Evolutionary conservation across 306 rosid species (phyloP).

Genomic region (Medicago arabica): DNA sequence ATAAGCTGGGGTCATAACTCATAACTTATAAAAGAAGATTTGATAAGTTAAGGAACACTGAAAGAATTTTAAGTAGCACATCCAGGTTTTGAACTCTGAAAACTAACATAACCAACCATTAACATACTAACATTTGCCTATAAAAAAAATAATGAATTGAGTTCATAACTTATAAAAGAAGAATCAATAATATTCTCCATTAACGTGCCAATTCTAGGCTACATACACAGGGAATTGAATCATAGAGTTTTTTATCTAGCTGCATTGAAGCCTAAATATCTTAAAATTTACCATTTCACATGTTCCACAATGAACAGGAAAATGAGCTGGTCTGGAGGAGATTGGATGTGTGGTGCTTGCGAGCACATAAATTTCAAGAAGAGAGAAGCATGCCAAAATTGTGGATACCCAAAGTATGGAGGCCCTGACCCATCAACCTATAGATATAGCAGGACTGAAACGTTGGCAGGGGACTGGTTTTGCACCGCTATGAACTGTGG

Average conservation of each 20-base stretch:
- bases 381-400: constrained; percentile 83
- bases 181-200: constrained; percentile 27
- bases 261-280: constrained; percentile 32
- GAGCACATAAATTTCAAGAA: constrained; percentile 87
- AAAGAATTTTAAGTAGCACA: background rate
- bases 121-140: background rate
- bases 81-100: background rate
- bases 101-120: background rate
- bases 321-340: constrained; percentile 98
- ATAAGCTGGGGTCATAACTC: constrained; percentile 7
- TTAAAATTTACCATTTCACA: constrained; percentile 12
- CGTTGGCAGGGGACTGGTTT: constrained; percentile 93
- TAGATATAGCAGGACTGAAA: constrained; percentile 66
- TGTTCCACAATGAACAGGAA: constrained; percentile 38
- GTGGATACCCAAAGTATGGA: constrained; percentile 87
- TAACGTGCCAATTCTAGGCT: constrained; percentile 26
- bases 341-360: constrained; percentile 95
- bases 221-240: constrained; percentile 14
- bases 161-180: constrained; percentile 2
- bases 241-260: constrained; percentile 5
- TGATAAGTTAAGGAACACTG: background rate
- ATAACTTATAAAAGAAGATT: constrained; percentile 25
- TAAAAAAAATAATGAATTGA: background rate
- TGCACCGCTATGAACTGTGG: constrained; percentile 75
- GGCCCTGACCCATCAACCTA: constrained; percentile 89